A percentile compares a stretch with the other conserved stretches of the same genome.
phyloP scores from a whole-genome alignment of 768 basidiomycete genomes.

The Lyophyllum decastes region DNA sequence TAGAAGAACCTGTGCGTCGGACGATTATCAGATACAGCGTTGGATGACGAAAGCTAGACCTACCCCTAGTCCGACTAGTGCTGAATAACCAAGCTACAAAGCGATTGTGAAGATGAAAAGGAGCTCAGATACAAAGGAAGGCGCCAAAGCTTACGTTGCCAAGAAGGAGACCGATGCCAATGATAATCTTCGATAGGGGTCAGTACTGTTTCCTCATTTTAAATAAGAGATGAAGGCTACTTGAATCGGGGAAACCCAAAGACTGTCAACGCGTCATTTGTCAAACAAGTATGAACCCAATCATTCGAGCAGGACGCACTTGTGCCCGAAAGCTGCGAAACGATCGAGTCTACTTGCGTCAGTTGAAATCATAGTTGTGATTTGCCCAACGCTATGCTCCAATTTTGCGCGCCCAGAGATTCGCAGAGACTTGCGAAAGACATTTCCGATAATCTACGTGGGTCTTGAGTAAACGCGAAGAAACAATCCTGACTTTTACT shows the following conservation, averaged over 20 bases:
- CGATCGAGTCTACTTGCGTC: constrained; percentile 60
- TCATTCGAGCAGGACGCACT: no score
- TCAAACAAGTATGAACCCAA: no score
- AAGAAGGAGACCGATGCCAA: constrained; percentile 64
- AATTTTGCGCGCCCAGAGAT: constrained; percentile 62
- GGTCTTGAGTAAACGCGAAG: no score
- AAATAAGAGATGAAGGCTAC: constrained; percentile 21
- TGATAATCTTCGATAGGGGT: constrained; percentile 38
- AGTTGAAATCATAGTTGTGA: constrained; percentile 70
- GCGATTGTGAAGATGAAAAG: background rate
- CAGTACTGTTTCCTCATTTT: no score
- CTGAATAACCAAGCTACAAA: constrained; percentile 71
- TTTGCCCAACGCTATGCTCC: constrained; percentile 63
- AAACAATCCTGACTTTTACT: no score
- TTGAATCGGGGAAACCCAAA: constrained; percentile 64
- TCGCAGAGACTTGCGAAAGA: constrained; percentile 69
- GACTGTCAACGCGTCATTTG: no score
- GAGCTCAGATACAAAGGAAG: background rate
- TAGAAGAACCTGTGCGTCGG: constrained; percentile 56
- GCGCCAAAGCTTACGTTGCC: constrained; percentile 50
- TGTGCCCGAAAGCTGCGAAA: constrained; percentile 42
- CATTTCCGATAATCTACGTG: constrained; percentile 44
- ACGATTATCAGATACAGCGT: no score
- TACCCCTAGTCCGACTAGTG: constrained; percentile 61
- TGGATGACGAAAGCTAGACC: background rate